Conservation (phyloP, 257 asterid species). For the Pogostemon cablin region DNA sequence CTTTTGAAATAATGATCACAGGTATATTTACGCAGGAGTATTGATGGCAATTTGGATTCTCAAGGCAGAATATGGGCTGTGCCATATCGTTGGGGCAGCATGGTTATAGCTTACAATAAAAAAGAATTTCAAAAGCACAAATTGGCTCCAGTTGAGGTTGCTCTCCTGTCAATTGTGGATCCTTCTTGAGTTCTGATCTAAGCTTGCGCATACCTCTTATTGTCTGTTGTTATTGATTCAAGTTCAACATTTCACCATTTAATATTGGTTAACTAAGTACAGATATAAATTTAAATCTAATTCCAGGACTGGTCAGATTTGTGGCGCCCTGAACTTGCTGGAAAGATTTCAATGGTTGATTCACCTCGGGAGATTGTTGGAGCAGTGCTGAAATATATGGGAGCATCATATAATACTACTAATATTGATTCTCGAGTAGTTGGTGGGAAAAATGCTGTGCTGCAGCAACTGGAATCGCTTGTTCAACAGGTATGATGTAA, state of each 20-base stretch:
- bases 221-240: constrained; percentile 13
- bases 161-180: constrained; percentile 20
- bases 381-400: constrained; percentile 80
- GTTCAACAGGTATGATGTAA: constrained; percentile 62
- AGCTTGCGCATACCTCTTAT: constrained; percentile 23
- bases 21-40: constrained; percentile 97
- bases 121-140: constrained; percentile 70
- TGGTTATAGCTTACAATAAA: constrained; percentile 89
- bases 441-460: constrained; percentile 83
- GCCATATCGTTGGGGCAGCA: constrained; percentile 96
- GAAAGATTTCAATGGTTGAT: constrained; percentile 91
- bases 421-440: constrained; percentile 64
- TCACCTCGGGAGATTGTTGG: constrained; percentile 89
- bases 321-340: constrained; percentile 93
- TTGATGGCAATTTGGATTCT: constrained; percentile 71
- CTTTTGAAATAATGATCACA: constrained; percentile 64
- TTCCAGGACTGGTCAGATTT: constrained; percentile 96
- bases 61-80: constrained; percentile 84
- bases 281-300: constrained; percentile 26
- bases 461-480: constrained; percentile 63
- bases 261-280: constrained; percentile 1
- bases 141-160: constrained; percentile 76
- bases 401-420: constrained; percentile 81
- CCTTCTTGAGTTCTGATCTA: constrained; percentile 12
- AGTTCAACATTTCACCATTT: background rate